These are phyloP conservation scores for Miamiensis avidus DNA, from an alignment of 169 alveolate species.

Conservation along the genomic window DNA sequence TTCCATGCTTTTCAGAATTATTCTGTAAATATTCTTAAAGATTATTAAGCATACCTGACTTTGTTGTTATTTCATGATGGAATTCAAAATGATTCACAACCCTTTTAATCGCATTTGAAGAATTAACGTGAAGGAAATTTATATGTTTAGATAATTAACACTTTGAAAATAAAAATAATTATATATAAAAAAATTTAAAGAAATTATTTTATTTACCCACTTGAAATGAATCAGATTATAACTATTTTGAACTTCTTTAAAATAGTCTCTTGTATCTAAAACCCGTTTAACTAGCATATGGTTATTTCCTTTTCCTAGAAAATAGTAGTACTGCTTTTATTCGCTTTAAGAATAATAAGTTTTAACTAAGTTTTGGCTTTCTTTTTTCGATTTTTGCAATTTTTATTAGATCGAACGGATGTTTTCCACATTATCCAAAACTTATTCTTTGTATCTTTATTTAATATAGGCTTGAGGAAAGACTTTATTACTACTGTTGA, in stretches of 20 bases:
- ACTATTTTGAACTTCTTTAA: neutral
- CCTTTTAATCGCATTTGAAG: neutral
- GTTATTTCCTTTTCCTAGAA: conserved; percentile 29
- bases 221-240: neutral
- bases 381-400: too few relatives aligned
- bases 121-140: neutral
- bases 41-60: conserved; percentile 3
- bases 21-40: neutral
- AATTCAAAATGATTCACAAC: conserved; percentile 17
- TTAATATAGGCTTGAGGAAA: too few relatives aligned
- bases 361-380: too few relatives aligned
- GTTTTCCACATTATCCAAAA: too few relatives aligned
- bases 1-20: neutral
- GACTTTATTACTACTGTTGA: too few relatives aligned
- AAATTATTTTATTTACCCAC: neutral
- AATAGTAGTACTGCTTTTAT: too few relatives aligned
- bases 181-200: too few relatives aligned
- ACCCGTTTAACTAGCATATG: conserved; percentile 29
- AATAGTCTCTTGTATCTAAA: conserved; percentile 14
- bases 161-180: neutral
- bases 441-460: too few relatives aligned
- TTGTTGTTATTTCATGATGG: conserved; percentile 5
- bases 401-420: too few relatives aligned
- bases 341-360: too few relatives aligned
- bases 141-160: neutral